Base-by-base conservation (phyloP, 768 basidiomycete genomes). In the Phlegmacium glaucopus region DNA sequence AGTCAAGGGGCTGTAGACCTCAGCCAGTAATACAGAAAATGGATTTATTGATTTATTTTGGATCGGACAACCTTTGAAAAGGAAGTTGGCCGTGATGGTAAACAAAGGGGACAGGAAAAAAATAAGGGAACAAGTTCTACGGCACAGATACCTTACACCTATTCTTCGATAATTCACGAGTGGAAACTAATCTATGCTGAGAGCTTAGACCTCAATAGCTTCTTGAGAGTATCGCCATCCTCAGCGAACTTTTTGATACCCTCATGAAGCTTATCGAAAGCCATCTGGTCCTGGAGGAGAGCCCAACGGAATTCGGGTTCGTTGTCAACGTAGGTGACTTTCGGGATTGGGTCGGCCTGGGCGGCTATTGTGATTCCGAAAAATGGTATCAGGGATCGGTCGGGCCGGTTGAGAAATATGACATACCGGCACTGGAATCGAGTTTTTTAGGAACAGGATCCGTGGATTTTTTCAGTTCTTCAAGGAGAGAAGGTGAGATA, bases 241-340 rank as follows among this genome's bases (percentile, higher is more conserved):
- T 90, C 93, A 42, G 93, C 94, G 64, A 99, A 99, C 72, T 95
- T 96, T 76, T 84, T 85, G 77, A 99, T 96, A 60, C 96, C 96
- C 74, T 97, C 92, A 68, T 96, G 92, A 46, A 97, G 78, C 77
- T 98, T 97, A 69, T 97, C 95, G 64, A 93, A 95, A n/a, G 95
- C 94, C 94, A 97, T 96, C 64, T 78, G 72, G 70, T 97, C 94
- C 62, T 93, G 80, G 61, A 96, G 82, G 48, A 98, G 85, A 9
- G 79, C 57, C 94, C 94, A 96, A 50, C 91, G 86, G 90, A 98
- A 98, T 63, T 93, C 90, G 51, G 94, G 75, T 76, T 99, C 92
- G 72, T 96, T 83, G 75, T 97, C 82, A 65, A 99, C 61, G 78
- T 61, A 97, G 16, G 82, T 71, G 53, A 93, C 88, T 72, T 94